phyloP scores from a whole-genome alignment of 352 stramenopile genomes.

The Phytopythium kandeliae region DNA sequence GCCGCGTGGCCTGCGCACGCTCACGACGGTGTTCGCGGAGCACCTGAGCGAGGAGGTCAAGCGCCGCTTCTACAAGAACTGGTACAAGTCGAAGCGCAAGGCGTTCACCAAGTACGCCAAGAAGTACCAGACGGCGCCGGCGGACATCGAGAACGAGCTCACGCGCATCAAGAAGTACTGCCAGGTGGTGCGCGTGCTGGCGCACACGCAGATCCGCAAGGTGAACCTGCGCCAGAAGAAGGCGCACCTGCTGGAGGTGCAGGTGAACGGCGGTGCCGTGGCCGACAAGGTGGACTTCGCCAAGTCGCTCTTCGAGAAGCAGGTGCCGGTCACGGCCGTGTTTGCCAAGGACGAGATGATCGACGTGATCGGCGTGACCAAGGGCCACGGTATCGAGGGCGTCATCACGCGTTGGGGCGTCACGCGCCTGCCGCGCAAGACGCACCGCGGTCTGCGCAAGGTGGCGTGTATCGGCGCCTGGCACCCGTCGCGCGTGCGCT shows the following conservation, averaged over 20 bases:
- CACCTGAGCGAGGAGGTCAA: slow-evolving; percentile 99
- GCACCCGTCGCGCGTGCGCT: slow-evolving; percentile 98
- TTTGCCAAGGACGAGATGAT: slow-evolving; percentile 98
- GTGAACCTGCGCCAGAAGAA: slow-evolving; percentile 99
- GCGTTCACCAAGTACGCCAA: slow-evolving; percentile 99
- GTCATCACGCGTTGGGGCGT: slow-evolving; percentile 99
- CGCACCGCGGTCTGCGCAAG: slow-evolving; percentile 99
- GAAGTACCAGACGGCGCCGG: slow-evolving; percentile 95
- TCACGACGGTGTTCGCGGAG: slow-evolving; percentile 99
- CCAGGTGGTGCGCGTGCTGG: slow-evolving; percentile 98
- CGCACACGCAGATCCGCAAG: slow-evolving; percentile 99
- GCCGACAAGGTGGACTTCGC: slow-evolving; percentile 99
- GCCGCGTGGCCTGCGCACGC: slow-evolving; percentile 95
- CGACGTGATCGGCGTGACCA: slow-evolving; percentile 98
- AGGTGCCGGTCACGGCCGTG: slow-evolving; percentile 96
- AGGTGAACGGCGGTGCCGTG: slow-evolving; percentile 98
- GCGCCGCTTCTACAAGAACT: slow-evolving; percentile 99
- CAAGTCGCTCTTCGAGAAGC: slow-evolving; percentile 99
- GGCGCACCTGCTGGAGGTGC: slow-evolving; percentile 99
- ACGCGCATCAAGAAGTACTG: slow-evolving; percentile 99
- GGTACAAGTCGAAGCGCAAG: slow-evolving; percentile 99
- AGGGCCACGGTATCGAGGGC: slow-evolving; percentile 98
- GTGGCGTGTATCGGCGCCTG: slow-evolving; percentile 99
- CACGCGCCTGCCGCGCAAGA: slow-evolving; percentile 99
- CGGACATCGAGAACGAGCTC: slow-evolving; percentile 96